These are phyloP conservation scores for Penicillium paradoxum DNA, from an alignment of 495 filamentous ascomycete species.

Conservation along the genomic window DNA sequence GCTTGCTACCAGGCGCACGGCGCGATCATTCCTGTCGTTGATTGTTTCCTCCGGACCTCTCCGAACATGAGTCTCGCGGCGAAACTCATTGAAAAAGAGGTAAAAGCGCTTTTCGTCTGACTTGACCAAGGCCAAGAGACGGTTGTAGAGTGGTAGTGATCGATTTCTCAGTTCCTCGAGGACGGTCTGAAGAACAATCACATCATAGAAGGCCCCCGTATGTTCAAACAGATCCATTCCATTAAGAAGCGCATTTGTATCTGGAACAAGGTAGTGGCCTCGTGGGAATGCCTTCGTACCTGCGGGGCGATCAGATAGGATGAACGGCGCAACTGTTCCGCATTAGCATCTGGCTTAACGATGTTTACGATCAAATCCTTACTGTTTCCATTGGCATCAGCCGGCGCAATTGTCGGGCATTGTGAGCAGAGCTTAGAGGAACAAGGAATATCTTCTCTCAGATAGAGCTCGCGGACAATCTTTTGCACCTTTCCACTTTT, in stretches of 20 bases:
- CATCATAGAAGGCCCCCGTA: constrained; percentile 86
- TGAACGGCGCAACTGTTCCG: constrained; percentile 63
- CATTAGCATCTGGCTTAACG: constrained; percentile 24
- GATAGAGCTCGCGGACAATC: constrained; percentile 93
- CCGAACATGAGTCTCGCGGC: constrained; percentile 80
- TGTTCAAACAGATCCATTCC: constrained; percentile 97
- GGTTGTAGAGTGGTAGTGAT: constrained; percentile 91
- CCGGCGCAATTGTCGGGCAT: constrained; percentile 66
- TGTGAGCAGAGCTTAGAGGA: constrained; percentile 80
- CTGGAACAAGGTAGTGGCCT: constrained; percentile 92
- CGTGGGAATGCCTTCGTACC: constrained; percentile 74
- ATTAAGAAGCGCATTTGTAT: constrained; percentile 93
- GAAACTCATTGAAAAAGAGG: constrained; percentile 98
- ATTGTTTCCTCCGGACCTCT: constrained; percentile 77
- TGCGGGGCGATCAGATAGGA: constrained; percentile 81
- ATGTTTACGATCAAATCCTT: constrained; percentile 10
- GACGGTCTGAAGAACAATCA: constrained; percentile 89
- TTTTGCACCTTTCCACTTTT: constrained; percentile 97
- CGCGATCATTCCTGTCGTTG: constrained; percentile 94
- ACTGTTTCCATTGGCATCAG: constrained; percentile 75
- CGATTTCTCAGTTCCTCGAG: constrained; percentile 93
- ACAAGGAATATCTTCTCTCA: constrained; percentile 94
- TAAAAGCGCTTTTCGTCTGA: constrained; percentile 96
- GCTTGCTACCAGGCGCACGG: constrained; percentile 75
- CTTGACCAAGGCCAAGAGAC: constrained; percentile 79